Evolutionary conservation across 805 yeast species (phyloP).

Genomic region (Monosporozyma siamensis): DNA sequence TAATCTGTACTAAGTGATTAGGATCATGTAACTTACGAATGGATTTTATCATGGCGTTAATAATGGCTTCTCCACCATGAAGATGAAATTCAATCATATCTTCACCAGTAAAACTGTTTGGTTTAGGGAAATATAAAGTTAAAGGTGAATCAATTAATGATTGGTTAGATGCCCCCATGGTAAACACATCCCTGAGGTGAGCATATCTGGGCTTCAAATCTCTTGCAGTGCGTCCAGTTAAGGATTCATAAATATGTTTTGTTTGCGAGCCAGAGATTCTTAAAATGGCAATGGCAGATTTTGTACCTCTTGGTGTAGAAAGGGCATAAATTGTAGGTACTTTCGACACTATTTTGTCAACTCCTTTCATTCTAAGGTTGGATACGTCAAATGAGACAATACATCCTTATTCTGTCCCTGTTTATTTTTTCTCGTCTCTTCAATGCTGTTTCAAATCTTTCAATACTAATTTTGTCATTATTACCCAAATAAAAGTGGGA

Average conservation of each 20-base stretch:
- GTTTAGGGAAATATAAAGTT: conserved; percentile 56
- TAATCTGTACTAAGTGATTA: conserved; percentile 33
- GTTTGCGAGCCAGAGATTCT: conserved; percentile 72
- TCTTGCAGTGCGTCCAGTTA: conserved; percentile 32
- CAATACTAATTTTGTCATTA: no score
- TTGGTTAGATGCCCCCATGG: no score
- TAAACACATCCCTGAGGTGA: conserved; percentile 46
- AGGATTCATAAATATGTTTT: conserved; percentile 32
- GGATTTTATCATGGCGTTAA: conserved; percentile 53
- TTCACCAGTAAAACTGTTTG: conserved; percentile 86
- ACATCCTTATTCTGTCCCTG: no score
- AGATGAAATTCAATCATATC: conserved; percentile 81
- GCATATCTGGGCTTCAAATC: conserved; percentile 47
- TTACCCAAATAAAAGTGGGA: no score
- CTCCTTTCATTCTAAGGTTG: no score
- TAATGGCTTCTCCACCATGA: conserved; percentile 90
- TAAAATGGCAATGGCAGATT: conserved; percentile 81
- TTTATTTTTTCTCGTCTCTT: no score
- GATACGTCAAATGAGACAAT: no score
- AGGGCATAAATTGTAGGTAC: conserved; percentile 70
- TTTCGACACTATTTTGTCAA: no score
- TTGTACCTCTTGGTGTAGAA: conserved; percentile 64
- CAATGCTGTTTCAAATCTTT: no score
- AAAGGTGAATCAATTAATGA: conserved; percentile 69
- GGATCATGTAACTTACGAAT: conserved; percentile 46